Evolutionary conservation across 148 eudicot genomes (phyloP).

Genomic region (Linanthus parryae): DNA sequence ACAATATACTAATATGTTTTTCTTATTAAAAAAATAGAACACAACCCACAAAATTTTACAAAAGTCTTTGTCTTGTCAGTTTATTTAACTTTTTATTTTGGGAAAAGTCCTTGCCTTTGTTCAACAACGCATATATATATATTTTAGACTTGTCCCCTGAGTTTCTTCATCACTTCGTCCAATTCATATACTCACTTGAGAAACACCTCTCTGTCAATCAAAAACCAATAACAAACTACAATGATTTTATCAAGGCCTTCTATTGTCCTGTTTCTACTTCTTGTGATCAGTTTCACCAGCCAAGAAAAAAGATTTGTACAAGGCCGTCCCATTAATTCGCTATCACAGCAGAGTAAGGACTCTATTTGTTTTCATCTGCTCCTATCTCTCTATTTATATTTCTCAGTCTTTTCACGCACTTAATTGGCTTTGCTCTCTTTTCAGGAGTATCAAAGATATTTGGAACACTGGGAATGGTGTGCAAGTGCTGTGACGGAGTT

Average conservation of each 20-base stretch:
- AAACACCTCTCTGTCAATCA: too few relatives aligned
- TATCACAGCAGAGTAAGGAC: slow-evolving; percentile 20
- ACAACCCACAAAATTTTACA: too few relatives aligned
- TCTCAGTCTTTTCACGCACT: background rate
- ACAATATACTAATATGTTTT: too few relatives aligned
- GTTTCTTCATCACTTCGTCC: too few relatives aligned
- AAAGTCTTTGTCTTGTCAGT: too few relatives aligned
- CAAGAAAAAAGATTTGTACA: slow-evolving; percentile 8
- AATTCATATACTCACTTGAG: too few relatives aligned
- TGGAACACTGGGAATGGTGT: slow-evolving; percentile 31
- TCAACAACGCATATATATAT: too few relatives aligned
- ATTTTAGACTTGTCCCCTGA: too few relatives aligned
- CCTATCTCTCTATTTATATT: background rate
- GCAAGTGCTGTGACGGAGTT: slow-evolving; percentile 42
- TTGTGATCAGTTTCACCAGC: slow-evolving; percentile 6
- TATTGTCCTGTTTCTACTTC: slow-evolving; percentile 4
- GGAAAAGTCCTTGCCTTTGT: too few relatives aligned
- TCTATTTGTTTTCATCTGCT: background rate
- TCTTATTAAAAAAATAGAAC: too few relatives aligned
- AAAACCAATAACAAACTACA: too few relatives aligned
- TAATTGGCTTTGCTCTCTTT: background rate
- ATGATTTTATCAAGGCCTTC: slow-evolving; percentile 14
- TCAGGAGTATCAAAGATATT: slow-evolving; percentile 14
- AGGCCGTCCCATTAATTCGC: slow-evolving; percentile 19
- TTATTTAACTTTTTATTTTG: too few relatives aligned